A percentile compares a stretch with the other conserved stretches of the same genome.
Conservation (phyloP, 164 flowering plant species). For the Nymphaea thermarum region DNA sequence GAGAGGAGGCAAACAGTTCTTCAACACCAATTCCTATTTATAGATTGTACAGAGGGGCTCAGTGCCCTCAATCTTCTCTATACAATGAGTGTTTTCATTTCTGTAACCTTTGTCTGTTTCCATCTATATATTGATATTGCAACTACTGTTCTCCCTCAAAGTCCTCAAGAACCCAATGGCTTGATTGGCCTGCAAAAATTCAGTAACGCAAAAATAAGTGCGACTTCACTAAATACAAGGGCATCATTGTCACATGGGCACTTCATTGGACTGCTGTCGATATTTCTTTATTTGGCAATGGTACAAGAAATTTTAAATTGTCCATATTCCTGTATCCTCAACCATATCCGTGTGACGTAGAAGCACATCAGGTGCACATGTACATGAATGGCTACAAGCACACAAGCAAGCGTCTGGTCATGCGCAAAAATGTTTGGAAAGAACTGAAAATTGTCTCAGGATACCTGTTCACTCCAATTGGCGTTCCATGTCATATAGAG, state of each 20-base stretch:
- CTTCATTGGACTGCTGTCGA: background rate
- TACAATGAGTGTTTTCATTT: background rate
- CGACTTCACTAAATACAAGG: too few species aligned
- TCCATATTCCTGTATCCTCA: too few species aligned
- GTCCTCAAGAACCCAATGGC: slow-evolving; percentile 1
- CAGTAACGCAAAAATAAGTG: background rate
- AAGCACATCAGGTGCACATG: background rate
- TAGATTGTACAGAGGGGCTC: background rate
- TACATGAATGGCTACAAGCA: background rate
- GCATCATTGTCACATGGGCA: background rate
- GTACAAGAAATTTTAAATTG: too few species aligned
- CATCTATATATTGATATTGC: background rate
- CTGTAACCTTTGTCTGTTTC: background rate
- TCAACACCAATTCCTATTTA: too few species aligned
- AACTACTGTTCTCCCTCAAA: background rate
- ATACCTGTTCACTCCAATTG: slow-evolving; percentile 3
- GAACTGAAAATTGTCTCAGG: background rate
- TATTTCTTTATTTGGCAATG: too few species aligned
- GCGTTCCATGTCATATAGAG: slow-evolving; percentile 1
- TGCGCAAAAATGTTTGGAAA: background rate
- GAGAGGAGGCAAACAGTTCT: background rate
- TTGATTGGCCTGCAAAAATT: background rate
- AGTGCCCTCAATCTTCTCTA: background rate
- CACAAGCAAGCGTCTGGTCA: background rate
- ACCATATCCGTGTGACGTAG: too few species aligned